phyloP scores from a whole-genome alignment of 2,329 filamentous ascomycete species.

The Neonectria sp. region DNA sequence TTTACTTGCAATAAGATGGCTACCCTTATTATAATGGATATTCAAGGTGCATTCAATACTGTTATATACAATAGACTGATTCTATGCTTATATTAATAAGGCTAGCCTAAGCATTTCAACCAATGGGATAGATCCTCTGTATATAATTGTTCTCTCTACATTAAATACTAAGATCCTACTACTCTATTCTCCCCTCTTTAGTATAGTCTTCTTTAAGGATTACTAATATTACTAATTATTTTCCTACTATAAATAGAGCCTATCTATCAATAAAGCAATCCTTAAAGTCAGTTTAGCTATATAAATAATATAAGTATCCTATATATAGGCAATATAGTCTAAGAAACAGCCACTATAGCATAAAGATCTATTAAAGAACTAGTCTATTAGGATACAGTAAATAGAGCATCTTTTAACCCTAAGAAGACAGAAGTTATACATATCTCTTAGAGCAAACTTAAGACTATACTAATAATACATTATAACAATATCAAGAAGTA shows the following conservation, averaged over 20 bases:
- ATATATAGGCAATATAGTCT: not conserved
- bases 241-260: not conserved
- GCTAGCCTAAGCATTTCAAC: slow-evolving; percentile 29
- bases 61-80: slow-evolving; percentile 38
- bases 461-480: not conserved
- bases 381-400: not conserved
- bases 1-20: slow-evolving; percentile 27
- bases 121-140: slow-evolving; percentile 37
- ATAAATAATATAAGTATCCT: not conserved
- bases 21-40: slow-evolving; percentile 35
- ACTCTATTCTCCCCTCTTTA: slow-evolving; percentile 9
- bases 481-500: not conserved
- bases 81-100: slow-evolving; percentile 32
- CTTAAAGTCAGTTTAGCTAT: not conserved
- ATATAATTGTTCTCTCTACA: not conserved
- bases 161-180: slow-evolving; percentile 26
- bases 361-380: not conserved
- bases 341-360: not conserved
- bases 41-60: slow-evolving; percentile 38
- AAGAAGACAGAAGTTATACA: not conserved
- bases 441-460: not conserved
- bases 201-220: too few relatives aligned
- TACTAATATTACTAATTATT: too few relatives aligned
- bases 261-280: not conserved
- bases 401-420: not conserved